Evolutionary conservation across 75 land plant species (phyloP).

Genomic region (Cryptomeria japonica): DNA sequence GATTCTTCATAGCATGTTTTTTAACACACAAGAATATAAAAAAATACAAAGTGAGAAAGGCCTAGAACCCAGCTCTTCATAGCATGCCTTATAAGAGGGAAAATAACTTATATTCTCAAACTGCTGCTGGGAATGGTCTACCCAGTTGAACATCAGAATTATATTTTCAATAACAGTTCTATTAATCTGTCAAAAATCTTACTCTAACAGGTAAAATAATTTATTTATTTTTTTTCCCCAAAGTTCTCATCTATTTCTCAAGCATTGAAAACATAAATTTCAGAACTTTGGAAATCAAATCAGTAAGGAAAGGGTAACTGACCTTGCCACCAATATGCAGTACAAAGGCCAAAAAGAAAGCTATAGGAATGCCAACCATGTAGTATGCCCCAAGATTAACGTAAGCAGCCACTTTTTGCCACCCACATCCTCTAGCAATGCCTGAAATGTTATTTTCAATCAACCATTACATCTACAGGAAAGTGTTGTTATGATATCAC

Average conservation of each 20-base stretch:
- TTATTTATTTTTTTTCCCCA: too few relatives aligned
- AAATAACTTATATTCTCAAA: too few relatives aligned
- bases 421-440: constrained; percentile 68
- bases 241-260: not conserved
- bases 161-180: too few relatives aligned
- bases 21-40: too few relatives aligned
- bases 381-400: constrained; percentile 79
- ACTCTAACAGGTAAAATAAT: not conserved
- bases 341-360: not conserved
- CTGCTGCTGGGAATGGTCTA: too few relatives aligned
- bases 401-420: constrained; percentile 22
- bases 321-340: too few relatives aligned
- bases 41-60: too few relatives aligned
- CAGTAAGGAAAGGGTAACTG: not conserved
- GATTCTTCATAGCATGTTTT: too few relatives aligned
- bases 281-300: not conserved
- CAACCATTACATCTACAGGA: not conserved
- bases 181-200: too few relatives aligned
- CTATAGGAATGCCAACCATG: constrained; percentile 67
- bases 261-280: not conserved
- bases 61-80: too few relatives aligned
- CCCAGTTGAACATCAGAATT: too few relatives aligned
- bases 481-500: not conserved
- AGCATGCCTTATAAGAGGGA: too few relatives aligned
- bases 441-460: constrained; percentile 30